Conservation (phyloP, 495 filamentous ascomycete species). For the Penicillium cosmopolitanum region DNA sequence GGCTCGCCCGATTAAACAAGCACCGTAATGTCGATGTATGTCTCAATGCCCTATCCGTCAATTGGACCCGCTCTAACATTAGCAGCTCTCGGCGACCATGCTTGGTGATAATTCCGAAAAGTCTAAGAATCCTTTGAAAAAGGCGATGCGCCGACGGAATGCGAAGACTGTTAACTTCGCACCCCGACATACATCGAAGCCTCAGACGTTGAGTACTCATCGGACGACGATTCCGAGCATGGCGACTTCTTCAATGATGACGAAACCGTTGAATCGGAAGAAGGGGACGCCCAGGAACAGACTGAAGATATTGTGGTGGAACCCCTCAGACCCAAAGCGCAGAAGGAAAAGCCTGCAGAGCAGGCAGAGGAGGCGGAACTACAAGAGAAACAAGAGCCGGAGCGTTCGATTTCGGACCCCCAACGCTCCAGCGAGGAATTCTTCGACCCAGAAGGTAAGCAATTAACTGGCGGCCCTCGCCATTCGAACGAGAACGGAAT, state of each 20-base stretch:
- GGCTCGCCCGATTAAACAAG: constrained; percentile 92
- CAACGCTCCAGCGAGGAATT: constrained; percentile 68
- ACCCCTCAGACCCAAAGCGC: constrained; percentile 46
- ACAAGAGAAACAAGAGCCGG: constrained; percentile 34
- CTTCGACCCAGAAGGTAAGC: constrained; percentile 53
- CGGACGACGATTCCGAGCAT: constrained; percentile 75
- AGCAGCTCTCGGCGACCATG: constrained; percentile 90
- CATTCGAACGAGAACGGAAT: background rate
- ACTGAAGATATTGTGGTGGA: constrained; percentile 51
- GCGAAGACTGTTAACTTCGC: constrained; percentile 89
- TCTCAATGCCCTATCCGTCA: constrained; percentile 11
- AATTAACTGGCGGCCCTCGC: background rate
- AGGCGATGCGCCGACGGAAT: constrained; percentile 85
- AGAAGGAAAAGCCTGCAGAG: constrained; percentile 40
- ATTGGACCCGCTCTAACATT: constrained; percentile 19
- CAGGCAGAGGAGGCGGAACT: constrained; percentile 31
- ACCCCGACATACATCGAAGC: constrained; percentile 88
- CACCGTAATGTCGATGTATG: constrained; percentile 96
- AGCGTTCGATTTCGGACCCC: constrained; percentile 41
- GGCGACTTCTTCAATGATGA: constrained; percentile 60
- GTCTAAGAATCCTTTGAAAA: constrained; percentile 84
- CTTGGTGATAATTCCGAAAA: constrained; percentile 89
- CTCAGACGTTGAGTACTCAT: constrained; percentile 85
- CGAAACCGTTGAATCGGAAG: constrained; percentile 46
- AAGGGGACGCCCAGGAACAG: constrained; percentile 42